Percentiles rank a stretch among this genome's conserved stretches.
phyloP scores from a whole-genome alignment of 495 filamentous ascomycete genomes.

The Lasiosphaeria hispida region DNA sequence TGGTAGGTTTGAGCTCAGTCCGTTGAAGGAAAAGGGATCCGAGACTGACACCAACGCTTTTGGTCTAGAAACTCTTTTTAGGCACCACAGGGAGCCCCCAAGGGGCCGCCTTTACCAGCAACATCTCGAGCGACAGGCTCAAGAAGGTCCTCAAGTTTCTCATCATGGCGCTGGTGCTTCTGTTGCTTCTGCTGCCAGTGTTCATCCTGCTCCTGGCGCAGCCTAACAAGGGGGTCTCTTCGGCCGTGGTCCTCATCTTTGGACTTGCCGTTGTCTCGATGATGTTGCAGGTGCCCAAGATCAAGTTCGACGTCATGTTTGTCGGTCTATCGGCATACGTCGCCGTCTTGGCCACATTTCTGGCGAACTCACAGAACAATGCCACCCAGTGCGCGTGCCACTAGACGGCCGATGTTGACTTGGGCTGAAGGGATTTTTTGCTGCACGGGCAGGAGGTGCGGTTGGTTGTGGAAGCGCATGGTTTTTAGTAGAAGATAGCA shows the following conservation, averaged over 20 bases:
- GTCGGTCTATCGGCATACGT: slow-evolving; percentile 12
- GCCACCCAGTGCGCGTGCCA: not conserved
- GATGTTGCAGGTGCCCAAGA: slow-evolving; percentile 6
- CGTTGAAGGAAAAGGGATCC: too few relatives aligned
- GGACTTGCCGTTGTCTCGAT: not conserved
- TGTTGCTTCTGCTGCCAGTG: slow-evolving; percentile 5
- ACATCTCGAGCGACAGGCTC: not conserved
- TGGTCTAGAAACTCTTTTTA: not conserved
- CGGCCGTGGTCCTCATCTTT: slow-evolving; percentile 6
- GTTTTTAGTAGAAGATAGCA: too few relatives aligned
- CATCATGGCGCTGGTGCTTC: not conserved
- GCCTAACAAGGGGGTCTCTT: not conserved
- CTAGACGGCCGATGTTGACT: too few relatives aligned
- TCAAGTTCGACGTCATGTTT: slow-evolving; percentile 15
- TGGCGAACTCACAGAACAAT: slow-evolving; percentile 10
- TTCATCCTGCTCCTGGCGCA: slow-evolving; percentile 5
- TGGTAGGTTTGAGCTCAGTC: not conserved
- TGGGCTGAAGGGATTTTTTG: too few relatives aligned
- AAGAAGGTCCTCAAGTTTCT: not conserved
- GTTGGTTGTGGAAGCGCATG: too few relatives aligned
- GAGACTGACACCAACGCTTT: too few relatives aligned
- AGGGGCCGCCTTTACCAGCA: not conserved
- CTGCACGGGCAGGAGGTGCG: too few relatives aligned
- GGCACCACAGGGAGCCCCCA: not conserved
- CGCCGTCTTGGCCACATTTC: slow-evolving; percentile 16